Base-by-base conservation (phyloP, 495 filamentous ascomycete genomes). In the Penicillium crystallinum region DNA sequence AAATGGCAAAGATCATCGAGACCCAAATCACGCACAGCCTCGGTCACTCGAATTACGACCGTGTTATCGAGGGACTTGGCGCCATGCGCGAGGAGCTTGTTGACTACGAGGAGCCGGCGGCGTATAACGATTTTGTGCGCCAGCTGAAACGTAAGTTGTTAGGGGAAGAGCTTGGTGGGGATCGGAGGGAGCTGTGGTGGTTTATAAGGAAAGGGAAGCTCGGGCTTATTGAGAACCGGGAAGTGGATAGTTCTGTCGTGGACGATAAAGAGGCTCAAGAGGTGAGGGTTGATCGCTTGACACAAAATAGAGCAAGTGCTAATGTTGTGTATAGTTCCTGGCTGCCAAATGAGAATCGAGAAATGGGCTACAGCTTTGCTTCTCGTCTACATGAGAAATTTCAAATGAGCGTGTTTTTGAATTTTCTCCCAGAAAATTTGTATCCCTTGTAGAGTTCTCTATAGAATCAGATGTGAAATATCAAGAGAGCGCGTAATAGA, bases 161-260 rank as follows among this genome's bases (percentile, higher is more conserved):
- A 25, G 73, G 68, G 0, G 88, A 83, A 12, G 80, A 90, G 59
- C 65, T 97, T n/a, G 83, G 84, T 47, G 93, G 90, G 0, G 85
- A 95, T 62, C 78, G 91, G 30, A 78, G 75, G 53, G 90, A 93
- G 63, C 79, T 97, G 70, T 97, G 89, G 90, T 88, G 78, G 74
- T 69, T 82, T 52, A 68, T 96, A 30, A 70, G 86, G 58, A 78
- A 73, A 41, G 79, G 74, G 12, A 82, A 73, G 61, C 60, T 97
- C 35, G 88, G 91, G 0, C 71, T 97, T 58, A 83, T 97, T 61
- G 85, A 87, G 41, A 74, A 77, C 54, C 72, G 64, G 19, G 68
- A 77, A 52, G 81, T 77, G 4, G 81, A 84, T 30, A 66, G 73
- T 5, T 88, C 85, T 11, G 74, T 80, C 6, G 83, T 91, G 1